phyloP scores from a whole-genome alignment of 805 yeast species.

The Cyberlindnera sargentensis region DNA sequence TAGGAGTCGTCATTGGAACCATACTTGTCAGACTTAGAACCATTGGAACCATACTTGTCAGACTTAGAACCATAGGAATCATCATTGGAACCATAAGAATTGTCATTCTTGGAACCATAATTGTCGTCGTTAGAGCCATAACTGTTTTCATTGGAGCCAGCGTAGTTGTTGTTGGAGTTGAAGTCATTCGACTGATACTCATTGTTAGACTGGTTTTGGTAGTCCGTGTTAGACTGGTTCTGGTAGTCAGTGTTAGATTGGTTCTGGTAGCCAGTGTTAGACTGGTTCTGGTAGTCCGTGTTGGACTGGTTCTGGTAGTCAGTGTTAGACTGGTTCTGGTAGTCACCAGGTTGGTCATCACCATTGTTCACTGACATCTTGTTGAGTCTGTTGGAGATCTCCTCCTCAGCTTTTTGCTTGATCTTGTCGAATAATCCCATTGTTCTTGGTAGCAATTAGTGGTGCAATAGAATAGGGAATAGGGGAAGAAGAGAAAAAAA shows the following conservation, averaged over 20 bases:
- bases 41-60: too few relatives aligned
- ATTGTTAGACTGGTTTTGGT: not conserved
- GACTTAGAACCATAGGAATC: not conserved
- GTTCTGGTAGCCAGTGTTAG: too few relatives aligned
- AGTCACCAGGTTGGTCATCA: not conserved
- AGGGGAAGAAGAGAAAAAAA: too few relatives aligned
- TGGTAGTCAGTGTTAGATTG: too few relatives aligned
- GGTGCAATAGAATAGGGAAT: too few relatives aligned
- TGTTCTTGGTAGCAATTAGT: not conserved
- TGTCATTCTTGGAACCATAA: not conserved
- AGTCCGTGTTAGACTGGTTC: too few relatives aligned
- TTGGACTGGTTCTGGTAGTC: too few relatives aligned
- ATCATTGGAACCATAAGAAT: not conserved
- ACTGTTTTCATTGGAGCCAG: not conserved
- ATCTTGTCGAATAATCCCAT: slow-evolving; percentile 3
- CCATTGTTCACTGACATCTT: not conserved
- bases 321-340: too few relatives aligned
- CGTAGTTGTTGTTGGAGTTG: not conserved
- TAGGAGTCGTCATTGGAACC: not conserved
- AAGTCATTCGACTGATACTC: not conserved
- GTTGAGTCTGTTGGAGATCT: not conserved
- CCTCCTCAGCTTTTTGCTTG: not conserved
- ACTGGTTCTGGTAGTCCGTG: too few relatives aligned
- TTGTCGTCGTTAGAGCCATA: not conserved
- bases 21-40: too few relatives aligned